These are phyloP conservation scores for Paramyrothecium roridum DNA, from an alignment of 2,329 filamentous ascomycete genomes.

Conservation along the genomic window DNA sequence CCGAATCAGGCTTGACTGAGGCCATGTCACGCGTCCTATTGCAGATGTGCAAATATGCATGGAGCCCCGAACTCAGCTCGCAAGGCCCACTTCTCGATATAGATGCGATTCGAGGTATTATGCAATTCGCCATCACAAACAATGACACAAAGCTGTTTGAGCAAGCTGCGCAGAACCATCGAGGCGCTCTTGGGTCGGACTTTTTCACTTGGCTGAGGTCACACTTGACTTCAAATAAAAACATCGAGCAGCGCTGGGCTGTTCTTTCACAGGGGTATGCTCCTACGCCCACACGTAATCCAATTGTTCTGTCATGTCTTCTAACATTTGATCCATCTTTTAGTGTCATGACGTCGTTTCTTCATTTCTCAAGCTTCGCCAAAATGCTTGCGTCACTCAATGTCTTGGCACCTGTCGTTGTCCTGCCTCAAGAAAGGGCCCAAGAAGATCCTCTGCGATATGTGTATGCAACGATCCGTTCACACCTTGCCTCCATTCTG, in stretches of 20 bases:
- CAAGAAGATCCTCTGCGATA: background rate
- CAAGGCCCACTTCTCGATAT: background rate
- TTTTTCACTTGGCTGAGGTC: background rate
- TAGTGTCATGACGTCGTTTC: background rate
- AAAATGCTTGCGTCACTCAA: background rate
- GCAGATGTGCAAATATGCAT: no score
- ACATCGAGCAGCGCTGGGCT: background rate
- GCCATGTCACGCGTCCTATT: background rate
- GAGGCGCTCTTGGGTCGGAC: background rate
- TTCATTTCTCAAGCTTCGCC: background rate
- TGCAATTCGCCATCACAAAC: background rate
- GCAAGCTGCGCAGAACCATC: background rate
- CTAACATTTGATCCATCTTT: background rate
- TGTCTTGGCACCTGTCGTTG: background rate
- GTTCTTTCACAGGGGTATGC: background rate
- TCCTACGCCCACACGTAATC: no score
- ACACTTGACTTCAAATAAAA: background rate
- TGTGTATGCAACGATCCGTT: background rate
- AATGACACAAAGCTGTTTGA: background rate
- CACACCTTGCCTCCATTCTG: background rate
- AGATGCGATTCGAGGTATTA: background rate
- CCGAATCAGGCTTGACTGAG: slow-evolving; percentile 1
- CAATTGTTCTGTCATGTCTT: background rate
- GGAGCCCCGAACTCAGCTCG: background rate
- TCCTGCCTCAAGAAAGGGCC: background rate